Evolutionary conservation across 1,139 yeast species (phyloP).

Genomic region (Pichia norvegensis): DNA sequence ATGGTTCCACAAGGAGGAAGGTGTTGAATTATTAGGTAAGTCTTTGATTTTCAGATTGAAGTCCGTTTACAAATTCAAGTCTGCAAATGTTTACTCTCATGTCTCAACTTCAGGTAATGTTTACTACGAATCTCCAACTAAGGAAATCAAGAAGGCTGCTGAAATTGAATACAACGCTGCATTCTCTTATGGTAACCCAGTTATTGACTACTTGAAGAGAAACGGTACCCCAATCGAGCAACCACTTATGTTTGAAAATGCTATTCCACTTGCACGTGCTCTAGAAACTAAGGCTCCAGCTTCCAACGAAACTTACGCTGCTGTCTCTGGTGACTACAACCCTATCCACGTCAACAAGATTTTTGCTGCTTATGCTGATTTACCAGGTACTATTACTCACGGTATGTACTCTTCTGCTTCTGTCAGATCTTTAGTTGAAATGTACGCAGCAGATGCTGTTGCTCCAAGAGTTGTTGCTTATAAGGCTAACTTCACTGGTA

Average conservation of each 20-base stretch:
- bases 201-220: constrained; percentile 84
- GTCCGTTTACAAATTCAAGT: constrained; percentile 75
- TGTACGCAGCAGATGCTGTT: constrained; percentile 97
- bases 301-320: constrained; percentile 91
- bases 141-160: constrained; percentile 85
- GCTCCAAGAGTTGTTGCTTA: constrained; percentile 94
- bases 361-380: constrained; percentile 83
- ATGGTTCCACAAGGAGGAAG: constrained; percentile 85
- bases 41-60: constrained; percentile 85
- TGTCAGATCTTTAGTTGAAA: constrained; percentile 89
- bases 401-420: constrained; percentile 98
- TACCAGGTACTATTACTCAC: constrained; percentile 97
- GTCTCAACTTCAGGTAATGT: constrained; percentile 84
- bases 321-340: constrained; percentile 95
- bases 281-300: constrained; percentile 70
- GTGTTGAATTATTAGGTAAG: constrained; percentile 66
- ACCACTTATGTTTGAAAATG: constrained; percentile 82
- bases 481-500: constrained; percentile 84
- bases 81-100: constrained; percentile 66
- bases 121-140: constrained; percentile 82
- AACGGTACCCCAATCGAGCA: constrained; percentile 92
- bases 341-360: constrained; percentile 97
- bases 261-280: constrained; percentile 81
- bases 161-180: constrained; percentile 86
- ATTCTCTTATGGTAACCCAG: constrained; percentile 94